Conservation (phyloP, 2,329 filamentous ascomycete species). For the Chlorencoelia australis region DNA sequence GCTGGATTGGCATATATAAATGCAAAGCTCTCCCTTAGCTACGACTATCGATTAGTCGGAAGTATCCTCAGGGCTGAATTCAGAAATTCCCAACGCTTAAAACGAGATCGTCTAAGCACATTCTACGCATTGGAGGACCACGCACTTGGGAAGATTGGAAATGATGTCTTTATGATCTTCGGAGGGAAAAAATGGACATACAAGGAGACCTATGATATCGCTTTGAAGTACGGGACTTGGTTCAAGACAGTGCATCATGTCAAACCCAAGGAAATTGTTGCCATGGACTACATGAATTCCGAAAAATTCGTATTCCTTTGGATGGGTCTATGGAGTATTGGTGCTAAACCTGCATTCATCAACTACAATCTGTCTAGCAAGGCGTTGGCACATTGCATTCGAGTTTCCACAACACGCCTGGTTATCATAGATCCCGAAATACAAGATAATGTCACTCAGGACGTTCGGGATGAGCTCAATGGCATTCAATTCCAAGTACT, state of each 20-base stretch:
- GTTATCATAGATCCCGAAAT: slow-evolving; percentile 59
- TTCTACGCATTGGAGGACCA: slow-evolving; percentile 68
- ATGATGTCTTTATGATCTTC: slow-evolving; percentile 54
- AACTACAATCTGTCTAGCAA: slow-evolving; percentile 75
- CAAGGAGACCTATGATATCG: slow-evolving; percentile 60
- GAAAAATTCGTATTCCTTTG: slow-evolving; percentile 65
- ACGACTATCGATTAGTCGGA: slow-evolving; percentile 54
- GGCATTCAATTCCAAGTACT: slow-evolving; percentile 52
- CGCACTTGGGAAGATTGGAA: slow-evolving; percentile 45
- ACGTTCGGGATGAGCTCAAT: slow-evolving; percentile 41
- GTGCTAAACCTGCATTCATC: slow-evolving; percentile 74
- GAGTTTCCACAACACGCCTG: slow-evolving; percentile 54
- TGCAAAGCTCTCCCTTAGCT: slow-evolving; percentile 54
- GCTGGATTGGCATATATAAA: slow-evolving; percentile 71
- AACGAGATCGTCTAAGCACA: slow-evolving; percentile 51
- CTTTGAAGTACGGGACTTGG: slow-evolving; percentile 67
- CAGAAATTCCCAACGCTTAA: slow-evolving; percentile 37
- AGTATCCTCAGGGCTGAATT: slow-evolving; percentile 38
- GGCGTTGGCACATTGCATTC: slow-evolving; percentile 64
- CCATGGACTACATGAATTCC: slow-evolving; percentile 72
- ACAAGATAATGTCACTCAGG: slow-evolving; percentile 44
- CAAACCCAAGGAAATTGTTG: slow-evolving; percentile 64
- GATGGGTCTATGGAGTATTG: slow-evolving; percentile 73
- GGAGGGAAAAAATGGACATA: slow-evolving; percentile 63
- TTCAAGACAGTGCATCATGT: slow-evolving; percentile 54